Percentiles rank a stretch among this genome's conserved stretches.
These are phyloP conservation scores for Umbelopsis sp. DNA, from an alignment of 371 early-diverging fungal genomes.

Conservation along the genomic window DNA sequence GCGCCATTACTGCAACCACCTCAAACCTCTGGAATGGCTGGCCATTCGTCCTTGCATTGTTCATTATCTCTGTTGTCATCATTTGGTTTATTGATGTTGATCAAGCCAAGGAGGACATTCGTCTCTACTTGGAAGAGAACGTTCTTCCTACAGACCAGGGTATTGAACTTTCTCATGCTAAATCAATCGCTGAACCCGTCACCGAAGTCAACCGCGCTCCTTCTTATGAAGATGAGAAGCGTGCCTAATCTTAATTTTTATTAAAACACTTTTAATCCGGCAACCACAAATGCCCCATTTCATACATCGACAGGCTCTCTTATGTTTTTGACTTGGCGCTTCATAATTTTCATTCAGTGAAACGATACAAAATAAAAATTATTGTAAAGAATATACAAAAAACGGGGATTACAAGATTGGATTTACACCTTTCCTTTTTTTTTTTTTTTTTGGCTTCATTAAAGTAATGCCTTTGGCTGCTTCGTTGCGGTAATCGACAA, in stretches of 20 bases:
- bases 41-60: constrained; percentile 57
- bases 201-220: not conserved
- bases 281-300: too few species aligned
- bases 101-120: constrained; percentile 54
- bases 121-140: constrained; percentile 24
- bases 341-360: too few species aligned
- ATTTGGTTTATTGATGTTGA: constrained; percentile 56
- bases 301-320: too few species aligned
- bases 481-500: too few species aligned
- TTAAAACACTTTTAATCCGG: too few species aligned
- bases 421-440: too few species aligned
- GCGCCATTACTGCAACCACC: constrained; percentile 55
- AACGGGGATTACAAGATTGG: too few species aligned
- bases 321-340: too few species aligned
- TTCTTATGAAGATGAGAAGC: not conserved
- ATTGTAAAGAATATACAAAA: too few species aligned
- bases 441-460: too few species aligned
- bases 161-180: not conserved
- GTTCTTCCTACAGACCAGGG: not conserved
- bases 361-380: too few species aligned
- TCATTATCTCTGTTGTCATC: constrained; percentile 43
- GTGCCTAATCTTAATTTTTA: not conserved
- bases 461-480: too few species aligned
- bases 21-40: constrained; percentile 57
- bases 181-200: not conserved